These are phyloP conservation scores for Melampsora abietis-canadensis DNA, from an alignment of 1,284 basidiomycete genomes.

Conservation along the genomic window DNA sequence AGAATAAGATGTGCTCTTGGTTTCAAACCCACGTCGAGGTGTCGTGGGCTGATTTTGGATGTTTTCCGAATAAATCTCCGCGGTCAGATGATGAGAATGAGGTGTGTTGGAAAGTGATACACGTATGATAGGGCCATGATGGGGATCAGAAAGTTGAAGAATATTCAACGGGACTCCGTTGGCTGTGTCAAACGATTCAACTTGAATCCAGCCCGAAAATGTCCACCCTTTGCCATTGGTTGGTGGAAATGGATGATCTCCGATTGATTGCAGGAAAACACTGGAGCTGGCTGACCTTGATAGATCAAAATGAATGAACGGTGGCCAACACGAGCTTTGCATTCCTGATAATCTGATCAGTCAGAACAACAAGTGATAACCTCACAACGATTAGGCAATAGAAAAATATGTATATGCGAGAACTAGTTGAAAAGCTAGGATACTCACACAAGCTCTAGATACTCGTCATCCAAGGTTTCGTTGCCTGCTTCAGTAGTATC, in stretches of 20 bases:
- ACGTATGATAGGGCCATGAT: constrained; percentile 29
- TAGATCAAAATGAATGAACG: constrained; percentile 38
- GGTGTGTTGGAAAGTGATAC: constrained; percentile 27
- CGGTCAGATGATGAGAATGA: constrained; percentile 29
- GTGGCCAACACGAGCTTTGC: constrained; percentile 32
- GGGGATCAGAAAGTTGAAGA: constrained; percentile 35
- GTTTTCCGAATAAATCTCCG: not conserved
- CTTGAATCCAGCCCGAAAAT: constrained; percentile 36
- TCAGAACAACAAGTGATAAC: not conserved
- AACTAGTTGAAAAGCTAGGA: not conserved
- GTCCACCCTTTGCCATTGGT: constrained; percentile 30
- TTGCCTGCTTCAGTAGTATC: constrained; percentile 6
- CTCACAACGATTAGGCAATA: not conserved
- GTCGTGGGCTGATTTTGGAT: constrained; percentile 1
- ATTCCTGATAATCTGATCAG: constrained; percentile 33
- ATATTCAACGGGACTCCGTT: constrained; percentile 18
- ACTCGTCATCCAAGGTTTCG: constrained; percentile 34
- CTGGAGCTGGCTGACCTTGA: constrained; percentile 19
- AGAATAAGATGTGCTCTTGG: not conserved
- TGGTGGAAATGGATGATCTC: constrained; percentile 26
- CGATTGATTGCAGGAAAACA: constrained; percentile 36
- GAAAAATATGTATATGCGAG: not conserved
- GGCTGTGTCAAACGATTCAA: constrained; percentile 36
- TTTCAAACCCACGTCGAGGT: not conserved
- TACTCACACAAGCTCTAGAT: constrained; percentile 32